Conservation (phyloP, 768 basidiomycete genomes). For the Clitopilus passeckerianus region DNA sequence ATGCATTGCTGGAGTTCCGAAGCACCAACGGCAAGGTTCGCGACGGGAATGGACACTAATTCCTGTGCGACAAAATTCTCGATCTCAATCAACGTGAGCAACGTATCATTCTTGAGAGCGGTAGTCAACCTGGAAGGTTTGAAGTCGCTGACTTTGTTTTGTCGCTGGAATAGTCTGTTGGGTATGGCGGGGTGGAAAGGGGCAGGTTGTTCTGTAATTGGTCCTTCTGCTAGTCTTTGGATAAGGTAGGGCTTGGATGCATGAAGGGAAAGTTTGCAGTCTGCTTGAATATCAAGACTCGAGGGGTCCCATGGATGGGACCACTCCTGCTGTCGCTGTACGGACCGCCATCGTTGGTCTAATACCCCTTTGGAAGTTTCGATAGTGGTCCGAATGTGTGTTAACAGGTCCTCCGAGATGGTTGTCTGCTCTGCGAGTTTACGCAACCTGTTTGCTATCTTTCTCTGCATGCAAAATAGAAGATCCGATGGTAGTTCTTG, state of each 20-base stretch:
- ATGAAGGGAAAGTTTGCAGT: conserved; percentile 26
- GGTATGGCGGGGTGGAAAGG: too few relatives aligned
- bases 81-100: too few relatives aligned
- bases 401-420: conserved; percentile 12
- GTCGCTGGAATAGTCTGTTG: too few relatives aligned
- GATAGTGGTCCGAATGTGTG: conserved; percentile 13
- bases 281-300: conserved; percentile 18
- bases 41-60: conserved; percentile 10
- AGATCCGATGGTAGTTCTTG: conserved; percentile 24
- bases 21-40: conserved; percentile 18
- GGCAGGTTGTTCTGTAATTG: conserved; percentile 4
- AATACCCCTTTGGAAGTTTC: conserved; percentile 16
- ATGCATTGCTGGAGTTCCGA: conserved; percentile 20
- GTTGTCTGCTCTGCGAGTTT: conserved; percentile 23
- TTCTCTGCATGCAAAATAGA: conserved; percentile 29
- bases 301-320: conserved; percentile 19
- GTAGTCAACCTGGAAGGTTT: too few relatives aligned
- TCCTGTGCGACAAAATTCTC: conserved; percentile 20
- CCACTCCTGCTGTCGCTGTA: conserved; percentile 17
- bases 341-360: conserved; percentile 26
- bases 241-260: conserved; percentile 21
- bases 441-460: conserved; percentile 28
- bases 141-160: too few relatives aligned
- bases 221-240: conserved; percentile 1
- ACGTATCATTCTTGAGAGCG: too few relatives aligned